Base-by-base conservation (phyloP, 2,329 filamentous ascomycete species). In the Hymenoscyphus fraxineus region DNA sequence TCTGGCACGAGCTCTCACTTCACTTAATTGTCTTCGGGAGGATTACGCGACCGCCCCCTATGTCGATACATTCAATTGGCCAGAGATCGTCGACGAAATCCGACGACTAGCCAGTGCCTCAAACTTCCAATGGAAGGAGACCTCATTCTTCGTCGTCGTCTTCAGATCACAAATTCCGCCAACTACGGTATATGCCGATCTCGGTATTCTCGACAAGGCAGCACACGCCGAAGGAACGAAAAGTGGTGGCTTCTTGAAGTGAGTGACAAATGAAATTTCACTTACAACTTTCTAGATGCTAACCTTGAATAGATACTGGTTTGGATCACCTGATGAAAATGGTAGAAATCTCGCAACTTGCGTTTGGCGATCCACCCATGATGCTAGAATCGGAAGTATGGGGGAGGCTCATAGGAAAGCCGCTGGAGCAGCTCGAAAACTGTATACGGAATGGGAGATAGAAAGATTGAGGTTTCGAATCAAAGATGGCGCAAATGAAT, bases 161-260 rank as follows among this genome's bases (percentile, higher is more conserved):
- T 97, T 97, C 77, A 85, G 91, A 16, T 94, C 90, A 6, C 84
- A 82, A 68, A 85, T 97, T 63, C 86, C 87, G 44, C 81, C 83
- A 1, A 84, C 81, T 13, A 89, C 88, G 1, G 86, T 92, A 67
- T 86, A 86, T 65, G 84, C 84, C 12, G 82, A 89, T 65, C 82
- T 97, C 47, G 88, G 88, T 51, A 81, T 82, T 32, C 82, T 97
- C 39, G 93, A 97, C 77, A 88, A 88, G 73, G 86, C 86, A 65
- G 90, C 90, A 6, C 93, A 97, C 75, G 82, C 85, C 31, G 93
- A 97, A 76, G 93, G 93, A 13, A 88, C 88, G 19, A 83, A 83
- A 47, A 91, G 87, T 72, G 93, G 93, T 6, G 92, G 92, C 0
- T 84, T 97, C 73, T 78, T 97, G 73, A 96, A 96, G 85, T 87